Conservation (phyloP, 805 yeast genomes). For the Saturnispora mendoncae region DNA sequence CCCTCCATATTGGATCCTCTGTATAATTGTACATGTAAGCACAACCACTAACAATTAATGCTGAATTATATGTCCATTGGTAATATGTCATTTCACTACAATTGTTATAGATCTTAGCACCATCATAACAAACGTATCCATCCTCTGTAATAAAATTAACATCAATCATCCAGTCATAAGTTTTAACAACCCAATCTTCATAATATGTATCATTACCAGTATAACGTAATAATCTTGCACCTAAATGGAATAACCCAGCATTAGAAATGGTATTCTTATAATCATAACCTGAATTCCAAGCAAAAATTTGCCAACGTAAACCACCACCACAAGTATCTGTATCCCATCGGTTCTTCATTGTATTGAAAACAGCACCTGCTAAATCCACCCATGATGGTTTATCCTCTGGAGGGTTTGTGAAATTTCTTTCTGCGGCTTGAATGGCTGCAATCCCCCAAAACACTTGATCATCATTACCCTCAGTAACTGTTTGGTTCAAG, state of each 20-base stretch:
- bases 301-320: constrained; percentile 90
- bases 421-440: constrained; percentile 86
- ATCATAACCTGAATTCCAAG: constrained; percentile 90
- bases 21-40: constrained; percentile 78
- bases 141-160: constrained; percentile 38
- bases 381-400: constrained; percentile 72
- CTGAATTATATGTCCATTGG: constrained; percentile 87
- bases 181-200: constrained; percentile 61
- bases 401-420: constrained; percentile 54
- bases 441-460: constrained; percentile 94
- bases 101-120: constrained; percentile 49
- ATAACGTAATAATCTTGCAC: constrained; percentile 79
- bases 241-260: constrained; percentile 81
- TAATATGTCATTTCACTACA: constrained; percentile 51
- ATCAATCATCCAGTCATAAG: constrained; percentile 73
- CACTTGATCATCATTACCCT: constrained; percentile 97
- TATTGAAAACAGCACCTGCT: constrained; percentile 84
- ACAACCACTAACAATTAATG: constrained; percentile 66
- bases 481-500: constrained; percentile 77
- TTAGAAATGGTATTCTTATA: constrained; percentile 89
- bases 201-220: constrained; percentile 62
- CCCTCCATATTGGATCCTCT: constrained; percentile 53
- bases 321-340: constrained; percentile 70
- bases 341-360: constrained; percentile 91
- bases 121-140: constrained; percentile 53